Base-by-base conservation (phyloP, 371 early-diverging fungal species). In the Cladochytrium tenue region DNA sequence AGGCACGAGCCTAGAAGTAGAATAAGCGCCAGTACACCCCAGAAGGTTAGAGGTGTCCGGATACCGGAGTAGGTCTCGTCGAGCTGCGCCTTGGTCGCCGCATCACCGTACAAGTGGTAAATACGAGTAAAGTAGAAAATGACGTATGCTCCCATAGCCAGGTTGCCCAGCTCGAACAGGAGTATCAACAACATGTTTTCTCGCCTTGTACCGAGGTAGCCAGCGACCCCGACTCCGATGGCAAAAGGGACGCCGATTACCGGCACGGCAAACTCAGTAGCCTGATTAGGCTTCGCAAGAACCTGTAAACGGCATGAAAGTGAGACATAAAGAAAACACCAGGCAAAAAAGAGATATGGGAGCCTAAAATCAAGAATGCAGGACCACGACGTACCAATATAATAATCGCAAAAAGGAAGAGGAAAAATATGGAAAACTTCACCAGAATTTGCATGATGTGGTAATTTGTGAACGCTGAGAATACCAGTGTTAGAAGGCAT, bases 341-440 rank as follows among this genome's bases (percentile, higher is more conserved):
- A 13, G 5, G 4, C 20, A 25, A 23, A 7, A 55, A 0, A 28
- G 56, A 23, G 26, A 55, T 17, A 55, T 25, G 15, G 34, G 31
- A 27, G 26, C 27, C 31, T 17, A 36, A 23, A 15, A 0, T 51
- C 15, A 60, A 28, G 13, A 0, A n/a, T 25, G 20, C 3, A n/a
- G n/a, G 15, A 60, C 17, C 3, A 7, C 32, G 23, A 25, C 20
- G 17, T 35, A 66, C 66, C 66, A 66, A 53, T 30, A 60, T 59
- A 17, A 68, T n/a, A 20, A 51, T 52, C 10, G 68, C 36, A 52
- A 68, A 68, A 13, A 25, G 55, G 35, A 26, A 23, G 20, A 68
- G 43, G 51, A 68, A 68, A 32, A 68, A 68, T 10, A 68, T 13
- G 10, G 57, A 36, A 53, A 57, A 68, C 53, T 68, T 68, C 50